Evolutionary conservation across 768 basidiomycete genomes (phyloP), one percentile per base, ranked within the genome.

Genomic region (Pulveroboletus sp.): DNA sequence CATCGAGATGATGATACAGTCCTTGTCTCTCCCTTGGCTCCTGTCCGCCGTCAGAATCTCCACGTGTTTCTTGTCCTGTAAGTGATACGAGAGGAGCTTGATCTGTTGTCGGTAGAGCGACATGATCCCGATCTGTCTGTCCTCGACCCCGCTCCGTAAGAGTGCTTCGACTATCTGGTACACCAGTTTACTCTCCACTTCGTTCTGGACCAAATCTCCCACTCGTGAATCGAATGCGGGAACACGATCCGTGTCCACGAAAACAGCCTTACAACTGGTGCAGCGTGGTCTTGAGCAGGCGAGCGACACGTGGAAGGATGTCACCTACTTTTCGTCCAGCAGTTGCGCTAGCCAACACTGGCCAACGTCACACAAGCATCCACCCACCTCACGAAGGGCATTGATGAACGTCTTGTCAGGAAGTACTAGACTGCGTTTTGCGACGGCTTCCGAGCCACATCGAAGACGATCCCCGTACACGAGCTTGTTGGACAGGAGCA

Each of bases 31-130:
- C 0, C 95, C 94, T 69, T 96, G 94, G 67, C 88, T 91, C 49
- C 83, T 84, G 70, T 98, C 95, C 5, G 92, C 93, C 0, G 94
- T 98, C 51, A 95, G 70, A 41, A 93, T 80, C 67, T 98, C 94
- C 13, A 95, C 73, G 2, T 73, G 79, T 35, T 76, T 73, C 49
- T 73, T 73, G 38, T 67, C 69, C 31, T 74, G 69, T 33, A 97
- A 65, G 39, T 86, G 68, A 55, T 87, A 76, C 0, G 82, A 76
- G 27, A 99, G 69, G 1, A 94, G 76, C 71, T 98, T 97, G 71
- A 94, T 86, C 63, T 99, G 96, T 57, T 98, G 96, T 2, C 93
- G 81, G 66, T 99, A 99, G 35, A 93, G 72, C 5, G 94, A 89
- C 59, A 99, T 86, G 55, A 96, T 74, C 9, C 89, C 95, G 48